Conservation (phyloP, 1,139 yeast genomes). For the Arxiozyma telluris region DNA sequence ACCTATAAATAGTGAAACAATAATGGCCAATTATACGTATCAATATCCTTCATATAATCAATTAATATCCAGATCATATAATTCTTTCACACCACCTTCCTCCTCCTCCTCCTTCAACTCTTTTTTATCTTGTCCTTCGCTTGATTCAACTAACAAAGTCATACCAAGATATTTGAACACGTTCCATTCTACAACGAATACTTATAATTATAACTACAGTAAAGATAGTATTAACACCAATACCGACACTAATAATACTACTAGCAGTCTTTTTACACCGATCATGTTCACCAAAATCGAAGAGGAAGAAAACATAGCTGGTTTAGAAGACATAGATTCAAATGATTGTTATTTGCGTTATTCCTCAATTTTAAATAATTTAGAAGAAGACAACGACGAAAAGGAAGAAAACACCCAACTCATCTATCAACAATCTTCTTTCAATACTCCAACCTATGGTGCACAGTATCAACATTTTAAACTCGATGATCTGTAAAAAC, state of each 20-base stretch:
- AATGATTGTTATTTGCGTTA: background rate
- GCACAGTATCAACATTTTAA: background rate
- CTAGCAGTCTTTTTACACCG: background rate
- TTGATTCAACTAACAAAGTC: background rate
- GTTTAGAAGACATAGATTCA: background rate
- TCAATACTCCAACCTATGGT: background rate
- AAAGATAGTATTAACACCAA: background rate
- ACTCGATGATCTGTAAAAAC: background rate
- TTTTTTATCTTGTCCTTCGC: background rate
- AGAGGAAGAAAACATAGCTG: background rate
- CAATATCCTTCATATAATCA: background rate
- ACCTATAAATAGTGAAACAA: background rate
- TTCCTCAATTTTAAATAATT: constrained; percentile 1
- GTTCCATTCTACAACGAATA: background rate
- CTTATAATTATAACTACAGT: too few relatives aligned
- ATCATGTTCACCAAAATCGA: background rate
- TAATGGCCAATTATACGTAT: too few relatives aligned
- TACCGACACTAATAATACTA: background rate
- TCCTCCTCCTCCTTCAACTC: background rate
- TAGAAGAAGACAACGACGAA: constrained; percentile 1
- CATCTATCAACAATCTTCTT: background rate
- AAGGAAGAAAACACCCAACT: background rate
- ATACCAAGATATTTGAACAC: background rate
- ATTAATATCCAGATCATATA: background rate
- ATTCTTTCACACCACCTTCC: background rate